Evolutionary conservation across 106 monocot species (phyloP).

Genomic region (Narthecium ossifragum): DNA sequence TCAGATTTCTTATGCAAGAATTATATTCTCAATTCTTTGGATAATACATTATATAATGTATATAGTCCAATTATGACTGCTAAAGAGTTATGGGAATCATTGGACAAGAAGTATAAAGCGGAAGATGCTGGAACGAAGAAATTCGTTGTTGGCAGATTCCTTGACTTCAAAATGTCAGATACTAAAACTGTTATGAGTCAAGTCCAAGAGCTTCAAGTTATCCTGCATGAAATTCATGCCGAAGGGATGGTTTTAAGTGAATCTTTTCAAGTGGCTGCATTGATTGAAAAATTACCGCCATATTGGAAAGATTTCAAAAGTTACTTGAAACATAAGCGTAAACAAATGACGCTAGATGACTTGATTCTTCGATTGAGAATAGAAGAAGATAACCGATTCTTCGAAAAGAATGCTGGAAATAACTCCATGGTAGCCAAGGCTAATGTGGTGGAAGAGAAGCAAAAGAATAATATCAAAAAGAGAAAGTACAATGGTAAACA

Average conservation of each 20-base stretch:
- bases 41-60: constrained; percentile 3
- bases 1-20: not conserved
- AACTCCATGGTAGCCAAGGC: too few species aligned
- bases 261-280: constrained; percentile 1
- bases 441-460: too few species aligned
- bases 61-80: not conserved
- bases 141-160: constrained; percentile 7
- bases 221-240: constrained; percentile 4
- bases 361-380: constrained; percentile 1
- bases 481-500: not conserved
- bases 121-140: constrained; percentile 3
- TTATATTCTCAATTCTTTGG: not conserved
- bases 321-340: constrained; percentile 11
- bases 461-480: too few species aligned
- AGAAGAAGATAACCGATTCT: constrained; percentile 1
- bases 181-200: not conserved
- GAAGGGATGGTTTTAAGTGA: constrained; percentile 1
- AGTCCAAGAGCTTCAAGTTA: constrained; percentile 3
- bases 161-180: constrained; percentile 5
- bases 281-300: constrained; percentile 7
- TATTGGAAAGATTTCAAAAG: constrained; percentile 5
- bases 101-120: constrained; percentile 5
- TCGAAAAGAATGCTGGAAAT: too few species aligned
- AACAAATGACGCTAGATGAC: constrained; percentile 1
- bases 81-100: not conserved